These are phyloP conservation scores for Candida stauntonica DNA, from an alignment of 805 yeast species.

Conservation along the genomic window DNA sequence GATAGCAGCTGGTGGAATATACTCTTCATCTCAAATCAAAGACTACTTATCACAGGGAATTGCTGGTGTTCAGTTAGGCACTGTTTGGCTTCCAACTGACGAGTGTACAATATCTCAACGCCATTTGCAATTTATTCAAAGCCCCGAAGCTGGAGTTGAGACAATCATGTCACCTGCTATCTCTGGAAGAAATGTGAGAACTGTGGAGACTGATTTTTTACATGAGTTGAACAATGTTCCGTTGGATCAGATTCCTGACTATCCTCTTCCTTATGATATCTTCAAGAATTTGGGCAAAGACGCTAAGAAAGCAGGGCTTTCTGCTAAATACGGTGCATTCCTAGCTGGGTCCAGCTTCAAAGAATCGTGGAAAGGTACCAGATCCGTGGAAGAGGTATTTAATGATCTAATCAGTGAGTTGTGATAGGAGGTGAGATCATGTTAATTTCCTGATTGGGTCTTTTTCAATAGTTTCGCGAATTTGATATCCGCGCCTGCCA, in stretches of 20 bases:
- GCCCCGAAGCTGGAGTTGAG: conserved; percentile 18
- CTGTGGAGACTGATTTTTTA: conserved; percentile 24
- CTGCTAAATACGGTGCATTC: conserved; percentile 11
- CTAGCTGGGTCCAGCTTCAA: conserved; percentile 19
- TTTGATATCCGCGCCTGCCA: background rate
- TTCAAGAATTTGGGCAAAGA: conserved; percentile 19
- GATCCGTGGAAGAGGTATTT: conserved; percentile 15
- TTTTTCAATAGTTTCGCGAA: background rate
- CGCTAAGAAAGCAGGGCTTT: background rate
- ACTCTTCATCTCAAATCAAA: conserved; percentile 29
- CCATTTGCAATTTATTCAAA: conserved; percentile 14
- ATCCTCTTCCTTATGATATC: conserved; percentile 26
- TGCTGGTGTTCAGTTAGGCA: conserved; percentile 53
- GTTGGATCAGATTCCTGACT: conserved; percentile 17
- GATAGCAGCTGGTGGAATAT: conserved; percentile 54
- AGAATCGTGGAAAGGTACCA: conserved; percentile 17
- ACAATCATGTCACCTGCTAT: conserved; percentile 27
- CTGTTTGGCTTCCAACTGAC: conserved; percentile 37
- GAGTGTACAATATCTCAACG: conserved; percentile 16
- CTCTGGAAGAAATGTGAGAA: conserved; percentile 25
- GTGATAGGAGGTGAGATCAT: background rate
- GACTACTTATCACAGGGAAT: conserved; percentile 39
- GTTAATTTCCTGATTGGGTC: conserved; percentile 1
- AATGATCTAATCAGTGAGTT: conserved; percentile 6
- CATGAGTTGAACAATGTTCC: conserved; percentile 10